Evolutionary conservation across 1,284 basidiomycete species (phyloP).

Genomic region (Leccinum subspadiceum): DNA sequence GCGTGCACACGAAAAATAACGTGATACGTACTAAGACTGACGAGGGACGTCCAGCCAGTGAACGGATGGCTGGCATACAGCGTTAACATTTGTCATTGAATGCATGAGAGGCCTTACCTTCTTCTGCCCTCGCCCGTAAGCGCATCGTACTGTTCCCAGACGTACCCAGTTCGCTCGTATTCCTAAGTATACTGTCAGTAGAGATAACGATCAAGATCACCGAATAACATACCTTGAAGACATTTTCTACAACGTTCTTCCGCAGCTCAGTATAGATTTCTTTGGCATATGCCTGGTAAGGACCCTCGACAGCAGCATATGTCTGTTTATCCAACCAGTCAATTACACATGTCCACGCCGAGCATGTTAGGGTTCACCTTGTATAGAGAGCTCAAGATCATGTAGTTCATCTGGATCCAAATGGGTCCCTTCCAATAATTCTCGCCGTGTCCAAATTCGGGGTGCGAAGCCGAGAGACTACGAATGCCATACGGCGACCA

Average conservation of each 20-base stretch:
- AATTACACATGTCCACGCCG: background rate
- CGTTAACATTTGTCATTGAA: slow-evolving; percentile 8
- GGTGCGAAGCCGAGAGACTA: slow-evolving; percentile 80
- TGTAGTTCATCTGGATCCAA: slow-evolving; percentile 96
- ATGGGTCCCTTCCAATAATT: slow-evolving; percentile 97
- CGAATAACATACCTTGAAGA: slow-evolving; percentile 64
- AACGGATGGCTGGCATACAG: slow-evolving; percentile 73
- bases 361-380: slow-evolving; percentile 48
- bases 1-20: slow-evolving; percentile 11
- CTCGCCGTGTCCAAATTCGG: slow-evolving; percentile 87
- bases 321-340: slow-evolving; percentile 44
- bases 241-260: slow-evolving; percentile 82
- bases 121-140: slow-evolving; percentile 78
- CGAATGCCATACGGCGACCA: slow-evolving; percentile 92
- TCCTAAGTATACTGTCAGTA: slow-evolving; percentile 54
- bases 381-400: slow-evolving; percentile 76
- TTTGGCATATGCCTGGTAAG: slow-evolving; percentile 70
- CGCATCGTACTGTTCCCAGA: slow-evolving; percentile 96
- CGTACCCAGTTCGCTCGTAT: slow-evolving; percentile 87
- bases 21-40: slow-evolving; percentile 64
- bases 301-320: slow-evolving; percentile 79
- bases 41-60: slow-evolving; percentile 89
- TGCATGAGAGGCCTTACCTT: slow-evolving; percentile 49
- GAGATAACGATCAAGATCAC: background rate
- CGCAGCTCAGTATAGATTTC: slow-evolving; percentile 80